A percentile compares a stretch with the other conserved stretches of the same genome.
phyloP scores from a whole-genome alignment of 1,284 basidiomycete species.

The Ganoderma meredithae region DNA sequence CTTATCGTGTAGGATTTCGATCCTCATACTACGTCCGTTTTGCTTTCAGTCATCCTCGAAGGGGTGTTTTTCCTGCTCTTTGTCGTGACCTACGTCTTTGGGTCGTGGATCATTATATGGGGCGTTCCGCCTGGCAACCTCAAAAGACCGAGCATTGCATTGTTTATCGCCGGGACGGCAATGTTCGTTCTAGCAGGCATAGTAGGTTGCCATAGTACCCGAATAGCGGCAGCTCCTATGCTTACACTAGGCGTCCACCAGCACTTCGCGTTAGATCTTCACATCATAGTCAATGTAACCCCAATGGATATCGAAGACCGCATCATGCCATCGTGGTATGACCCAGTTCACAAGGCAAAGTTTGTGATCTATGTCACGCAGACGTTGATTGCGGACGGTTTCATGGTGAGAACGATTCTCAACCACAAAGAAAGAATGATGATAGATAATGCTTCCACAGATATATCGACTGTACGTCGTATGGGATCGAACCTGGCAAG shows the following conservation, averaged over 20 bases:
- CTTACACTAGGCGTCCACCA: background rate
- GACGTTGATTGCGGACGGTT: conserved; percentile 2
- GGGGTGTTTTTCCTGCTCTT: background rate
- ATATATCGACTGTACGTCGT: background rate
- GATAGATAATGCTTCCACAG: background rate
- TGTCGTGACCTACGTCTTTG: background rate
- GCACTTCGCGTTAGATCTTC: conserved; percentile 3
- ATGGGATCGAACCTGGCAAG: background rate
- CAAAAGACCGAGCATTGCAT: background rate
- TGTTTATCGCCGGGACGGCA: background rate
- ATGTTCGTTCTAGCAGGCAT: background rate
- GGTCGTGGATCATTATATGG: background rate
- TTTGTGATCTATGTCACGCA: conserved; percentile 7
- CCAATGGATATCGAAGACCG: background rate
- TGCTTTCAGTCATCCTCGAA: conserved; percentile 1
- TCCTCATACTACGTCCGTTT: background rate
- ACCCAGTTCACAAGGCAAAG: background rate
- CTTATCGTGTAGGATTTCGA: background rate
- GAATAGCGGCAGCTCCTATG: background rate
- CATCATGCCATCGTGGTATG: background rate
- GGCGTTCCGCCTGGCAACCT: background rate
- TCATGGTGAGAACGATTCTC: background rate
- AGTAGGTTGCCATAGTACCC: background rate
- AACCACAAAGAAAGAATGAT: background rate
- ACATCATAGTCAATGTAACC: background rate